Conservation (phyloP, 805 yeast species). For the Lachancea lanzarotensis region DNA sequence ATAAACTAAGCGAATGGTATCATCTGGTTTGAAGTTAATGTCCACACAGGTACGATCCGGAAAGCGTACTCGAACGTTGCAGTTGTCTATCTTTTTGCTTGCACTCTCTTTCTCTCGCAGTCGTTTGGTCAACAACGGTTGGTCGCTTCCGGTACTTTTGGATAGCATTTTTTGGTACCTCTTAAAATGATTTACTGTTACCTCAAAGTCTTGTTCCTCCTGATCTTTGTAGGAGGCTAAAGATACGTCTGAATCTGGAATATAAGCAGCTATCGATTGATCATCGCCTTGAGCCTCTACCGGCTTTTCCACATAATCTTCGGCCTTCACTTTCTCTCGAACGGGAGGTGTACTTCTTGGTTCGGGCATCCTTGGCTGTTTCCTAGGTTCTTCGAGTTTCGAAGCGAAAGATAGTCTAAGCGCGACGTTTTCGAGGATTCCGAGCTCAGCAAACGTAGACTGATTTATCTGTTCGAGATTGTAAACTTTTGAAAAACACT, state of each 20-base stretch:
- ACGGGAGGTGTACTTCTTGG: not conserved
- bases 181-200: slow-evolving; percentile 48
- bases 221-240: slow-evolving; percentile 25
- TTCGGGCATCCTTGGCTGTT: not conserved
- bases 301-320: not conserved
- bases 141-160: slow-evolving; percentile 35
- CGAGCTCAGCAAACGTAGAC: slow-evolving; percentile 6
- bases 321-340: not conserved
- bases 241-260: slow-evolving; percentile 16
- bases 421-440: slow-evolving; percentile 6
- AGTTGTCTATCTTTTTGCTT: slow-evolving; percentile 27
- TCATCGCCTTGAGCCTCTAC: not conserved
- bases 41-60: slow-evolving; percentile 53
- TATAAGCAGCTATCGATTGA: slow-evolving; percentile 11
- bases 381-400: not conserved
- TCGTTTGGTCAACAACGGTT: slow-evolving; percentile 39
- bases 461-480: slow-evolving; percentile 5
- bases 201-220: slow-evolving; percentile 34
- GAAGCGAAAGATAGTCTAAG: not conserved
- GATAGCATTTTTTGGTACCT: slow-evolving; percentile 46
- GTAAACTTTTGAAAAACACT: slow-evolving; percentile 19
- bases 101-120: slow-evolving; percentile 32
- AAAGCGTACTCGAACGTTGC: slow-evolving; percentile 46
- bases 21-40: slow-evolving; percentile 41
- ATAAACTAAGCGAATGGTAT: slow-evolving; percentile 34